Conservation (phyloP, 176 grass and related monocot species). For the Cenchrus americanus region DNA sequence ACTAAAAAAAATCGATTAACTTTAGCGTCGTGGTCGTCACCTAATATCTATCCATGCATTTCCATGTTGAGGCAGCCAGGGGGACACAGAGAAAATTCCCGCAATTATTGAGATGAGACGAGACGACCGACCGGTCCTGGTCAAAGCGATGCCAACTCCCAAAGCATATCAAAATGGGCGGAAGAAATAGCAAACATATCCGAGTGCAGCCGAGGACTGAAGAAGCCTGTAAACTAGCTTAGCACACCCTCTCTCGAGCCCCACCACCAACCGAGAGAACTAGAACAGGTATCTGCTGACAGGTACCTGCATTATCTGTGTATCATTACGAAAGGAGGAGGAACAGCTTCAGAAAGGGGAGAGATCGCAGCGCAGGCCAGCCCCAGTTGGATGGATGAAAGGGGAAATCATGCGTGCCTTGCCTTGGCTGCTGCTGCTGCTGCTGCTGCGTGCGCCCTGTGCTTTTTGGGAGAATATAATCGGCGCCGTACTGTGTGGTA, state of each 20-base stretch:
- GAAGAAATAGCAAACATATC: slow-evolving; percentile 22
- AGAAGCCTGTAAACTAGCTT: slow-evolving; percentile 37
- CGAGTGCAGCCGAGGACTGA: slow-evolving; percentile 10
- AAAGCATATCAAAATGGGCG: slow-evolving; percentile 2
- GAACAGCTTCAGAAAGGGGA: not conserved
- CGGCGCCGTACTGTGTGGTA: too few species aligned
- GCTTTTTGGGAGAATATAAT: slow-evolving; percentile 21
- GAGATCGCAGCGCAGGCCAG: not conserved
- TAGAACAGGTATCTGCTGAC: slow-evolving; percentile 15
- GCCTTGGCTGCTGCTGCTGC: too few species aligned
- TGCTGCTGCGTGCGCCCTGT: not conserved
- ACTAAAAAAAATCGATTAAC: not conserved
- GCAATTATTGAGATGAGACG: slow-evolving; percentile 5
- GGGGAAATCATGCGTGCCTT: not conserved
- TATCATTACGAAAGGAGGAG: not conserved
- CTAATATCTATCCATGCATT: slow-evolving; percentile 6
- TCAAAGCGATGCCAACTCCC: slow-evolving; percentile 46
- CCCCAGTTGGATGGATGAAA: slow-evolving; percentile 10
- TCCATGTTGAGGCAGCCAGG: not conserved
- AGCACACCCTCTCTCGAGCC: slow-evolving; percentile 32
- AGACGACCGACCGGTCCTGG: slow-evolving; percentile 24
- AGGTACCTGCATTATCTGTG: not conserved
- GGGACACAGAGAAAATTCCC: not conserved
- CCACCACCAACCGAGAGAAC: slow-evolving; percentile 23
- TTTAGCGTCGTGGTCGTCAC: not conserved